Conservation (phyloP, 768 basidiomycete species). For the Boletellus emodensis region DNA sequence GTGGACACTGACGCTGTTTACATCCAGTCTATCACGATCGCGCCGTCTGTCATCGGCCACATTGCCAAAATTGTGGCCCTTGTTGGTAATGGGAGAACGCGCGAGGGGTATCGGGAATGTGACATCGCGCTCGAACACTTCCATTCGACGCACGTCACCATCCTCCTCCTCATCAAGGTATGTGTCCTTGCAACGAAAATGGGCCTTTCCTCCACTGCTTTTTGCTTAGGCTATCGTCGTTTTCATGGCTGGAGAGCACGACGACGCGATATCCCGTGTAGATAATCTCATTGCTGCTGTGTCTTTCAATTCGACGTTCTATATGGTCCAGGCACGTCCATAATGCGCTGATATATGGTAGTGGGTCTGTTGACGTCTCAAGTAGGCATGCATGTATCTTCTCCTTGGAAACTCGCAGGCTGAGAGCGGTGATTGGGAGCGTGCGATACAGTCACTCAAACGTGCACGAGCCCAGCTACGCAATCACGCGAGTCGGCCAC, state of each 20-base stretch:
- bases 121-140: constrained; percentile 4
- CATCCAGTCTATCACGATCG: constrained; percentile 1
- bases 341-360: too few species aligned
- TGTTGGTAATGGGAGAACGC: background rate
- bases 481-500: background rate
- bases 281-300: background rate
- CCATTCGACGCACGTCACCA: background rate
- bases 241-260: background rate
- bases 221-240: constrained; percentile 1
- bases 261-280: constrained; percentile 5
- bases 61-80: constrained; percentile 6
- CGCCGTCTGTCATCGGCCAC: constrained; percentile 1
- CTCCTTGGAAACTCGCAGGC: constrained; percentile 1
- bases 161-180: constrained; percentile 8
- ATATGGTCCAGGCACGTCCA: background rate
- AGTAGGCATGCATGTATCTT: constrained; percentile 7
- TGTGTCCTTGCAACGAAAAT: background rate
- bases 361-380: background rate
- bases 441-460: constrained; percentile 1
- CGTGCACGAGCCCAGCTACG: background rate
- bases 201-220: background rate
- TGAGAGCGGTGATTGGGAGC: background rate
- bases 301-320: background rate
- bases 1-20: background rate
- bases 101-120: background rate